These are phyloP conservation scores for Pezicula rhizophila DNA, from an alignment of 2,329 filamentous ascomycete genomes.

Conservation along the genomic window DNA sequence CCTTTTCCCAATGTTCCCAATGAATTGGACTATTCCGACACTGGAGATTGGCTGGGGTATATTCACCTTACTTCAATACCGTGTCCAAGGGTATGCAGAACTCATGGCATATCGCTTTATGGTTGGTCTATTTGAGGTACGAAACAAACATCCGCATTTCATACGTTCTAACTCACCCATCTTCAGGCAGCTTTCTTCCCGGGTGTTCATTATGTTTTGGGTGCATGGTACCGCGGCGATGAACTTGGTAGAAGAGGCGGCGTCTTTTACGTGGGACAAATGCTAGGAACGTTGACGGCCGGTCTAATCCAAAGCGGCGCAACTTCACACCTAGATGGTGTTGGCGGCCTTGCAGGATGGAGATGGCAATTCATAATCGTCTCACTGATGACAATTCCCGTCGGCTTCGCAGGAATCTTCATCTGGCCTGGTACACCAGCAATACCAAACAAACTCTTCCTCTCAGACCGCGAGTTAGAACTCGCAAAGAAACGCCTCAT, in stretches of 20 bases:
- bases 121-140: constrained; percentile 45
- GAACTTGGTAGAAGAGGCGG: constrained; percentile 21
- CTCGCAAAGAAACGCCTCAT: constrained; percentile 40
- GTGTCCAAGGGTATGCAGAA: constrained; percentile 40
- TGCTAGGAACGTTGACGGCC: constrained; percentile 19
- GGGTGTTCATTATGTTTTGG: constrained; percentile 30
- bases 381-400: constrained; percentile 47
- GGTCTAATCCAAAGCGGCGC: constrained; percentile 19
- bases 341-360: constrained; percentile 27
- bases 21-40: constrained; percentile 21
- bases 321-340: constrained; percentile 14
- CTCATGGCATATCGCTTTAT: constrained; percentile 47
- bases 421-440: constrained; percentile 46
- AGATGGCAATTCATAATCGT: constrained; percentile 53
- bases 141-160: neutral
- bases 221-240: constrained; percentile 29
- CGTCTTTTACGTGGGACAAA: constrained; percentile 20
- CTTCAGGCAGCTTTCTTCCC: constrained; percentile 28
- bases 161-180: neutral
- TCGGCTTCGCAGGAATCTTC: constrained; percentile 44
- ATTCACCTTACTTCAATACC: constrained; percentile 22
- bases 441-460: constrained; percentile 40
- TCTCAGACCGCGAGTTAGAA: constrained; percentile 40
- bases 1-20: constrained; percentile 21
- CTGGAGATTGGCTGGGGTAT: constrained; percentile 22